These are phyloP conservation scores for Trypanosomatidae sp. DNA, from an alignment of 208 protist species.

Conservation along the genomic window DNA sequence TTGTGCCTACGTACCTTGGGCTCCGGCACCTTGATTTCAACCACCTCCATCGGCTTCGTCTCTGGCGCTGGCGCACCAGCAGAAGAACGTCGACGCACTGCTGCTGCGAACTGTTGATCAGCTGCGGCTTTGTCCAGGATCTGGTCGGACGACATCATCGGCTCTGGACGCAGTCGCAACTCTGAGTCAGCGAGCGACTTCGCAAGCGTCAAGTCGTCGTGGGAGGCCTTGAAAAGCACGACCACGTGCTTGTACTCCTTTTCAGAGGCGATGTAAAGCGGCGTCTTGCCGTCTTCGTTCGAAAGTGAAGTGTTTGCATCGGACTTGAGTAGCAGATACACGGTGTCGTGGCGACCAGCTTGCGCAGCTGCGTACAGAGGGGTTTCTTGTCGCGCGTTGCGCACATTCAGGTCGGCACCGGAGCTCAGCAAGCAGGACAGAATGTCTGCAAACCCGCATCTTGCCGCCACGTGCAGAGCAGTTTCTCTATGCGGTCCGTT, in stretches of 20 bases:
- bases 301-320: slow-evolving; percentile 54
- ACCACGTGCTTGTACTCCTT: slow-evolving; percentile 82
- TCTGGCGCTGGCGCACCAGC: slow-evolving; percentile 15
- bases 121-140: slow-evolving; percentile 53
- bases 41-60: slow-evolving; percentile 66
- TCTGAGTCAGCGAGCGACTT: slow-evolving; percentile 75
- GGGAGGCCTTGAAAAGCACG: slow-evolving; percentile 68
- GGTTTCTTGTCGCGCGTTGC: slow-evolving; percentile 71
- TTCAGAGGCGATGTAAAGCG: slow-evolving; percentile 88
- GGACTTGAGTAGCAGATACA: slow-evolving; percentile 60
- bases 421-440: slow-evolving; percentile 43
- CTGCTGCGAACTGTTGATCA: slow-evolving; percentile 44
- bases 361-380: slow-evolving; percentile 77
- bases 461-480: slow-evolving; percentile 68
- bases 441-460: slow-evolving; percentile 49
- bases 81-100: slow-evolving; percentile 34
- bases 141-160: slow-evolving; percentile 65
- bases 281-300: slow-evolving; percentile 79
- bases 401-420: slow-evolving; percentile 66
- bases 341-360: slow-evolving; percentile 59
- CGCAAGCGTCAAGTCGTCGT: slow-evolving; percentile 48
- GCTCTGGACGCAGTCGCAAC: slow-evolving; percentile 41
- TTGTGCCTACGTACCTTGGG: slow-evolving; percentile 53
- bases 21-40: slow-evolving; percentile 72
- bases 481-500: slow-evolving; percentile 68